Base-by-base conservation (phyloP, 257 asterid species). In the Solanum sitiens region DNA sequence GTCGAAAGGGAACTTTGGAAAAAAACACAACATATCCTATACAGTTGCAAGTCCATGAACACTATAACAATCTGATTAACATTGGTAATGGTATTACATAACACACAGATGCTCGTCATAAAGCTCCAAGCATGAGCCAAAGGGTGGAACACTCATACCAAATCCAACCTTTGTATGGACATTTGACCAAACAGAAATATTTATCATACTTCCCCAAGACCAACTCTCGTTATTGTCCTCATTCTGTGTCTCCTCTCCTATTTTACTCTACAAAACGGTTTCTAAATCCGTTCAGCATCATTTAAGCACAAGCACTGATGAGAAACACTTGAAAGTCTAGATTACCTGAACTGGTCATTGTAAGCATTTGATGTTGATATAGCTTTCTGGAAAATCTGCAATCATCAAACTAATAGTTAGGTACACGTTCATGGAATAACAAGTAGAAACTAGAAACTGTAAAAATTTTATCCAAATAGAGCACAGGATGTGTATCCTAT, bases 331-430 rank as follows among this genome's bases (percentile, higher is more conserved):
- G 59, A 40, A 80, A 50, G 21, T 50, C 3, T 37, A 16, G n/a
- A 35, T 91, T 89, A 97, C 99, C 93, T 92, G 96, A 97, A 97
- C 56, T 97, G 99, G 70, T 97, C 99, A 91, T 97, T 96, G 91
- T 97, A 97, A 40, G 99, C 98, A 93, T 93, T 95, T 86, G 99
- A 97, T 86, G 99, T 94, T 86, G 99, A 97, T 91, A 97, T 96
- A 53, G 99, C 99, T 92, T 97, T 97, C 95, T 97, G 98, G 92
- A 97, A 97, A 88, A 97, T 97, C 99, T 97, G 95, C 93, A 92
- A 68, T 88, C 39, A 77, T 35, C 86, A 53, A 86, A 63, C 74
- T 32, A 12, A 47, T 56, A 14, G 83, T 39, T 71, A 53, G 88
- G 59, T 56, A 56, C 37, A 76, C 20, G 25, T 71, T 50, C 61